These are phyloP conservation scores for Talaromyces sp. DNA, from an alignment of 2,329 filamentous ascomycete species.

Conservation along the genomic window DNA sequence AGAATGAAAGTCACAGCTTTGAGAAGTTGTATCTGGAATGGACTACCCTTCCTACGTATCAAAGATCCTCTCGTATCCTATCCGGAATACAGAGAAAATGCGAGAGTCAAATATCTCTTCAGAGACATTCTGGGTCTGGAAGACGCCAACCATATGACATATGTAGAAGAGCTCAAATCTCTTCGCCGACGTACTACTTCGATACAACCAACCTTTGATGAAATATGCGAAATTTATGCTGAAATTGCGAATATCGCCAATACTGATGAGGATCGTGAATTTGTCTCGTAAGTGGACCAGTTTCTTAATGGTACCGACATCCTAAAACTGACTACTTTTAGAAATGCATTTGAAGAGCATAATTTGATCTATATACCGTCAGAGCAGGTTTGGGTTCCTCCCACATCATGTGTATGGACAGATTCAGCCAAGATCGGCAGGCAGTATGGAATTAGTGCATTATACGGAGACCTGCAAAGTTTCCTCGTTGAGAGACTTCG, in stretches of 20 bases:
- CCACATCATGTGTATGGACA: conserved; percentile 3
- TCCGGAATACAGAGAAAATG: not conserved
- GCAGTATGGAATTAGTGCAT: not conserved
- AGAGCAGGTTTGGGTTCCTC: not conserved
- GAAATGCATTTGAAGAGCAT: not conserved
- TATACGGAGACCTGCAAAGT: not conserved
- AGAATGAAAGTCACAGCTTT: not conserved
- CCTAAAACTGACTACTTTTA: not conserved
- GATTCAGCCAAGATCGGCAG: conserved; percentile 1
- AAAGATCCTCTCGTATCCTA: not conserved
- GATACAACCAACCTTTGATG: not conserved
- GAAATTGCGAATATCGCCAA: not conserved
- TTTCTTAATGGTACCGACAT: not conserved
- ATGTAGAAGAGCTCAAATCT: not conserved
- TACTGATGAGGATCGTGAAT: not conserved
- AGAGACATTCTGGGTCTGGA: not conserved
- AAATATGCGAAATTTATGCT: not conserved
- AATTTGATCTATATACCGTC: not conserved
- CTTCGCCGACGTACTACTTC: not conserved
- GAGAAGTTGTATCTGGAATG: not conserved
- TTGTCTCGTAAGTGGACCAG: not conserved
- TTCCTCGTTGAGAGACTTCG: not conserved
- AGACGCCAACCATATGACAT: not conserved
- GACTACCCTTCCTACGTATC: not conserved
- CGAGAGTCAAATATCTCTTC: not conserved